A percentile compares a stretch with the other conserved stretches of the same genome.
Evolutionary conservation across 495 filamentous ascomycete genomes (phyloP).

Genomic region (Aspergillus kassunensis): DNA sequence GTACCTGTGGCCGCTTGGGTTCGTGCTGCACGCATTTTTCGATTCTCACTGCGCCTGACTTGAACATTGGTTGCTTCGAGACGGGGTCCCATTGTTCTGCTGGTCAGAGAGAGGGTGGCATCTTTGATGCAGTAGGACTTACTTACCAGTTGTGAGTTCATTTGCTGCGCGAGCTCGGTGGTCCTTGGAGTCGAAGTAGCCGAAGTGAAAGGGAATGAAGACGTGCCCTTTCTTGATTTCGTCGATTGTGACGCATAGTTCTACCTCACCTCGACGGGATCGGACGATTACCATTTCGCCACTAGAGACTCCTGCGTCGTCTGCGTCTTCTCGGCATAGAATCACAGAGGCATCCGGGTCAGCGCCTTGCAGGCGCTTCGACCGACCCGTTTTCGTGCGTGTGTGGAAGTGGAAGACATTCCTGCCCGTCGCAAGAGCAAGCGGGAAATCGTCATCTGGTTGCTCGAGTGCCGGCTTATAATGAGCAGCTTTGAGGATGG

Average conservation of each 20-base stretch:
- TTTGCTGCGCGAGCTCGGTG: neutral
- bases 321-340: neutral
- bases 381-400: slow-evolving; percentile 1
- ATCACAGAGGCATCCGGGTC: neutral
- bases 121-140: too few relatives aligned
- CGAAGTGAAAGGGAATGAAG: slow-evolving; percentile 7
- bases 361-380: neutral
- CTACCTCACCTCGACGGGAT: neutral
- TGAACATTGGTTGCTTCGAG: slow-evolving; percentile 17
- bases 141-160: slow-evolving; percentile 2
- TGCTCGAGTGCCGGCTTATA: neutral
- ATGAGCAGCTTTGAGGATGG: slow-evolving; percentile 5
- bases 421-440: neutral
- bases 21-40: slow-evolving; percentile 15
- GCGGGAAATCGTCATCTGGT: neutral
- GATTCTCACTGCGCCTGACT: slow-evolving; percentile 11
- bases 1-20: neutral
- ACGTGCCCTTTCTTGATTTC: slow-evolving; percentile 3
- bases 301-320: neutral
- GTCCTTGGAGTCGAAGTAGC: slow-evolving; percentile 1
- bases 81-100: slow-evolving; percentile 19
- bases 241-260: neutral
- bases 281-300: slow-evolving; percentile 2
- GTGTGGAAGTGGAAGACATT: slow-evolving; percentile 8
- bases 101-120: too few relatives aligned